These are phyloP conservation scores for Ceratocystis destructans DNA, from an alignment of 2,329 filamentous ascomycete genomes.

Conservation along the genomic window DNA sequence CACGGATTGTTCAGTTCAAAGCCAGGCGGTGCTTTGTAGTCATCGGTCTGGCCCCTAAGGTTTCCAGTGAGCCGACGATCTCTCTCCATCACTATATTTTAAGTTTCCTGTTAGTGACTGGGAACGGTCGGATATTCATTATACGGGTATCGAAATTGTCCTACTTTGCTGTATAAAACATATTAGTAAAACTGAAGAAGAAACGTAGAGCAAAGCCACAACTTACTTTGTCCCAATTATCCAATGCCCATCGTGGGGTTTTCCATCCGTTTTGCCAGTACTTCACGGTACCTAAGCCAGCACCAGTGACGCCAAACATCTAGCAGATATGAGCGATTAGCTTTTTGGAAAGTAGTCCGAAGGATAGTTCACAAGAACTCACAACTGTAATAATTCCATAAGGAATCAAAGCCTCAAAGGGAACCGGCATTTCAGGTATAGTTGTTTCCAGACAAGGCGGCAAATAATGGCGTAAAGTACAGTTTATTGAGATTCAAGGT, in stretches of 20 bases:
- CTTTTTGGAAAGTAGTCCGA: slow-evolving; percentile 7
- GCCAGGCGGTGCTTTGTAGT: slow-evolving; percentile 40
- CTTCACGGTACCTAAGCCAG: slow-evolving; percentile 43
- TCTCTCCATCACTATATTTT: slow-evolving; percentile 47
- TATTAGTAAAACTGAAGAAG: slow-evolving; percentile 23
- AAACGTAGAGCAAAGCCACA: neutral
- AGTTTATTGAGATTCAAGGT: neutral
- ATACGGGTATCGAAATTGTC: slow-evolving; percentile 16
- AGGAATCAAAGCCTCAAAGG: slow-evolving; percentile 50
- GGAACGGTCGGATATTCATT: neutral
- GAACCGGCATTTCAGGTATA: slow-evolving; percentile 42
- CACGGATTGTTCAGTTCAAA: slow-evolving; percentile 52
- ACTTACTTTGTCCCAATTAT: slow-evolving; percentile 50
- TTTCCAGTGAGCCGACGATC: slow-evolving; percentile 47
- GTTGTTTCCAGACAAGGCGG: neutral
- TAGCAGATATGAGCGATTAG: slow-evolving; percentile 27
- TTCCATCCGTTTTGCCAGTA: slow-evolving; percentile 48
- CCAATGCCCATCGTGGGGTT: slow-evolving; percentile 44
- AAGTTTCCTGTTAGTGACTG: slow-evolving; percentile 15
- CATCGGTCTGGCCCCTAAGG: slow-evolving; percentile 44
- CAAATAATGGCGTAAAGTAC: neutral
- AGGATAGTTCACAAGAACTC: slow-evolving; percentile 26
- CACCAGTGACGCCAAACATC: slow-evolving; percentile 51
- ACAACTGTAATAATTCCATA: slow-evolving; percentile 51
- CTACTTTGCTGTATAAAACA: slow-evolving; percentile 39